A percentile compares a stretch with the other conserved stretches of the same genome.
Conservation (phyloP, 441 rosid species). For the Adansonia gregorii region DNA sequence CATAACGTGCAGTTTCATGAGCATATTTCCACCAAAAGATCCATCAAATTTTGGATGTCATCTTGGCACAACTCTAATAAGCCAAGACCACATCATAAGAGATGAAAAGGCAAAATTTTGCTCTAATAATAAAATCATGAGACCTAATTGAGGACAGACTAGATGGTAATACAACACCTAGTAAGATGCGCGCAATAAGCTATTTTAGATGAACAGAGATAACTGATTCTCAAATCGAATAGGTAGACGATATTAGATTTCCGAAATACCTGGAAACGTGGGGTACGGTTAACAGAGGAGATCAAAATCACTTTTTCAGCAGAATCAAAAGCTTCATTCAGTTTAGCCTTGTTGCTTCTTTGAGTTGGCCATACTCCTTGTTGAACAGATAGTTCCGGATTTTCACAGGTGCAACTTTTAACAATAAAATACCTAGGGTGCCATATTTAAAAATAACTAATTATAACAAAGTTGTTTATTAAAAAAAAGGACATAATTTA, state of each 20-base stretch:
- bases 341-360: constrained; percentile 95
- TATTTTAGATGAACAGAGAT: background rate
- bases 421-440: constrained; percentile 91
- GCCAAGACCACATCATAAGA: constrained; percentile 25
- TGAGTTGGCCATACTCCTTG: constrained; percentile 99
- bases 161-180: constrained; percentile 13
- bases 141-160: constrained; percentile 6
- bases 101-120: constrained; percentile 12
- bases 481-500: background rate
- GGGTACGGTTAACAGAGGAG: constrained; percentile 93
- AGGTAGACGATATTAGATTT: constrained; percentile 26
- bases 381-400: constrained; percentile 95
- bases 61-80: constrained; percentile 95
- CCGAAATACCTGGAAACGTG: constrained; percentile 87
- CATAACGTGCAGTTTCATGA: constrained; percentile 98
- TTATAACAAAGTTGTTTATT: background rate
- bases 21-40: constrained; percentile 88
- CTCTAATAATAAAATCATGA: constrained; percentile 5
- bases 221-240: constrained; percentile 10
- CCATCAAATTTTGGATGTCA: constrained; percentile 97
- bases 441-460: constrained; percentile 30
- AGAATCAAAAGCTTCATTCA: constrained; percentile 95
- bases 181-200: background rate
- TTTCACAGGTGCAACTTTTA: constrained; percentile 96
- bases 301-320: constrained; percentile 89